phyloP scores from a whole-genome alignment of 2,329 filamentous ascomycete genomes.

The Venturia pyrina region DNA sequence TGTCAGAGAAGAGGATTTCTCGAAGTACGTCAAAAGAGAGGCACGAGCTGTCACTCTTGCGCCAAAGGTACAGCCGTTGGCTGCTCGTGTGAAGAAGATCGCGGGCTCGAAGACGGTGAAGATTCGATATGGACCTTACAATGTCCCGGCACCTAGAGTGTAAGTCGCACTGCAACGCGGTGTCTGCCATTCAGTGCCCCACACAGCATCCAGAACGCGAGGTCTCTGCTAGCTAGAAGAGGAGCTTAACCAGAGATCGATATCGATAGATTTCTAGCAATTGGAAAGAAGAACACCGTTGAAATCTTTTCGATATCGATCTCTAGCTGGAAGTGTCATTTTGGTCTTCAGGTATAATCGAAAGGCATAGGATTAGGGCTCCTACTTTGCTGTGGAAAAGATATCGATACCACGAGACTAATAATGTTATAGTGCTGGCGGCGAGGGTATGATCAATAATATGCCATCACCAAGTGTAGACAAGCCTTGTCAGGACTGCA shows the following conservation, averaged over 20 bases:
- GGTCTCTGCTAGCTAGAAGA: no score
- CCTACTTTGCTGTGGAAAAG: no score
- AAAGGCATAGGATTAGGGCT: no score
- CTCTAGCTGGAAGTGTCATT: no score
- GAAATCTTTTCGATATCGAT: no score
- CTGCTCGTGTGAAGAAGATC: background rate
- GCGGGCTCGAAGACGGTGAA: constrained; percentile 10
- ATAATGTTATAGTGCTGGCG: background rate
- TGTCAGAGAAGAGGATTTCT: background rate
- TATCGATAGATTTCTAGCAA: no score
- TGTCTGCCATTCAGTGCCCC: no score
- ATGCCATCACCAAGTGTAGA: background rate
- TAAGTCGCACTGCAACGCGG: background rate
- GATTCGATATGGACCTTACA: constrained; percentile 11
- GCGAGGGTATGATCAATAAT: constrained; percentile 10
- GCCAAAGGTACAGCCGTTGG: constrained; percentile 4
- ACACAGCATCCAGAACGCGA: no score
- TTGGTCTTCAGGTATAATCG: no score
- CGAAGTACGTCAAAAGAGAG: background rate
- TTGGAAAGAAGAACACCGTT: no score
- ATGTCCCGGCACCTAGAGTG: constrained; percentile 7
- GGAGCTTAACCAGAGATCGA: no score
- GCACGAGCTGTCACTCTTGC: background rate
- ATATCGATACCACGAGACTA: background rate
- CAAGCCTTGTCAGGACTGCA: constrained; percentile 10